Percentiles rank a stretch among this genome's conserved stretches.
Conservation (phyloP, 352 stramenopile species). For the Phytopythium kandeliae region DNA sequence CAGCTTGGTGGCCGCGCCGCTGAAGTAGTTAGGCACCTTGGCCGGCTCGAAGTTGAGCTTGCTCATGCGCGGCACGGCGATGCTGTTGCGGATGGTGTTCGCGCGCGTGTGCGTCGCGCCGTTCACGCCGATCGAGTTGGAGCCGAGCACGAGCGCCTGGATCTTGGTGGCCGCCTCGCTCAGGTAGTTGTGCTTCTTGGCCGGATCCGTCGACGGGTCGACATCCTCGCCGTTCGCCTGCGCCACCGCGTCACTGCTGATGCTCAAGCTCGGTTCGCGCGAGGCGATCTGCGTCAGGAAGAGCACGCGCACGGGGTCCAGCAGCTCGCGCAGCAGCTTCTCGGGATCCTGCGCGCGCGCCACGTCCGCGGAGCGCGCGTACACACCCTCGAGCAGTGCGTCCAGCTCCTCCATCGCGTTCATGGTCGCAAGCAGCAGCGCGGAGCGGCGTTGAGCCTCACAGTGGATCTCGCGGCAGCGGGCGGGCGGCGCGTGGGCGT, state of each 20-base stretch:
- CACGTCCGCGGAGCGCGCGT: conserved; percentile 34
- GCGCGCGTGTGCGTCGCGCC: conserved; percentile 11
- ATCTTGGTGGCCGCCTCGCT: conserved; percentile 28
- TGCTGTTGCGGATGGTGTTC: conserved; percentile 4
- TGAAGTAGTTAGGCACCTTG: conserved; percentile 19
- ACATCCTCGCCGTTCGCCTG: conserved; percentile 3
- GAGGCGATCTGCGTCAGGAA: conserved; percentile 21
- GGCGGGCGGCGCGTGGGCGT: too few relatives aligned
- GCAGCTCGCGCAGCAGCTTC: conserved; percentile 28
- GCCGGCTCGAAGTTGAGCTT: conserved; percentile 9
- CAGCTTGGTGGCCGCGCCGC: conserved; percentile 27
- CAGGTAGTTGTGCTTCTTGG: conserved; percentile 18
- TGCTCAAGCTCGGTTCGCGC: conserved; percentile 10
- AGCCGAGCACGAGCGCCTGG: conserved; percentile 24
- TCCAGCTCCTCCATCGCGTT: conserved; percentile 49
- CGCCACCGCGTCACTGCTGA: conserved; percentile 15
- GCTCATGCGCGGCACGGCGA: conserved; percentile 9
- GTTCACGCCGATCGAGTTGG: conserved; percentile 10
- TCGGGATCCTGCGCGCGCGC: conserved; percentile 30
- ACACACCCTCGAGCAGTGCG: conserved; percentile 45
- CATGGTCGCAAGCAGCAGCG: not conserved
- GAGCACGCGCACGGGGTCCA: conserved; percentile 45
- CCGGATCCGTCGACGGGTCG: not conserved
- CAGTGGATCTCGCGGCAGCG: too few relatives aligned
- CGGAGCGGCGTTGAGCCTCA: too few relatives aligned